Percentiles rank a stretch among this genome's conserved stretches.
Evolutionary conservation across 2,329 filamentous ascomycete species (phyloP).

Genomic region (Aureobasidium zeae): DNA sequence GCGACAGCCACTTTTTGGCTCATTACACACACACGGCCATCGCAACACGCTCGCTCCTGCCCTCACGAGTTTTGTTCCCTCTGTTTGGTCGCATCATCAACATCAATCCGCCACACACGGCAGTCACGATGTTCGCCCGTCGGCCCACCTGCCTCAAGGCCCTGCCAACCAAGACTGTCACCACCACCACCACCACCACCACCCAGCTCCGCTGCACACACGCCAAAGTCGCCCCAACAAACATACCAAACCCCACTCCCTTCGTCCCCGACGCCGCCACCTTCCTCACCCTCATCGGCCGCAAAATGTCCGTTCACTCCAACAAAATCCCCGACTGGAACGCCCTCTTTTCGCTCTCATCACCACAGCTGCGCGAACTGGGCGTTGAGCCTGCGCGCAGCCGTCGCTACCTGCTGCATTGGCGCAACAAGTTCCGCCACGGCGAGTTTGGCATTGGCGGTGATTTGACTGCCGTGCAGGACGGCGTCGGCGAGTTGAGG

Average conservation of each 20-base stretch:
- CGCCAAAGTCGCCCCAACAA: constrained; percentile 32
- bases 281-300: constrained; percentile 86
- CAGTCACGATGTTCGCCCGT: constrained; percentile 15
- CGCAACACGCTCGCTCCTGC: background rate
- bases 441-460: constrained; percentile 74
- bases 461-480: constrained; percentile 64
- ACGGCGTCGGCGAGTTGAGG: constrained; percentile 49
- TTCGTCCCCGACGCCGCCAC: constrained; percentile 78
- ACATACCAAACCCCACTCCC: constrained; percentile 64
- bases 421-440: constrained; percentile 74
- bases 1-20: constrained; percentile 8
- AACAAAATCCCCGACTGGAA: constrained; percentile 88
- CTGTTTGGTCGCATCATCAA: too few species aligned
- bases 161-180: constrained; percentile 1
- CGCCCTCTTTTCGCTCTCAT: constrained; percentile 72
- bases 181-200: constrained; percentile 10
- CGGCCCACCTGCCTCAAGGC: constrained; percentile 6
- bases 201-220: constrained; percentile 28
- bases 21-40: background rate
- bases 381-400: constrained; percentile 79
- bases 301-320: constrained; percentile 70
- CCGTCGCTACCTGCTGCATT: constrained; percentile 74
- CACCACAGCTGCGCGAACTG: constrained; percentile 66
- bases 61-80: too few species aligned
- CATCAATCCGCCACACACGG: too few species aligned